Evolutionary conservation across 1,284 basidiomycete species (phyloP).

Genomic region (Ustilago xerochloae): DNA sequence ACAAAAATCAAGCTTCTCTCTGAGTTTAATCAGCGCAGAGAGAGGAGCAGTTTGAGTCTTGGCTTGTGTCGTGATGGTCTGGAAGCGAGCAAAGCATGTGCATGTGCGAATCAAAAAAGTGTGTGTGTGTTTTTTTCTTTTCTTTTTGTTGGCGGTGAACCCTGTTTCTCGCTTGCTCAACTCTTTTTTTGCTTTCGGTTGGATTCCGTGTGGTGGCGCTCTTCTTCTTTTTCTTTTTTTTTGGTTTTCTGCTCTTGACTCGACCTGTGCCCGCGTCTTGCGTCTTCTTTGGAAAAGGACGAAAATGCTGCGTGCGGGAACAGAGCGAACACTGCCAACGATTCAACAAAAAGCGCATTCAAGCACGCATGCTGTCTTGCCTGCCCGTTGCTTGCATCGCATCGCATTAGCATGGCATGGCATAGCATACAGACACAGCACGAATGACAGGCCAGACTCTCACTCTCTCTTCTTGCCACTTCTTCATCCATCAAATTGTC

Average conservation of each 20-base stretch:
- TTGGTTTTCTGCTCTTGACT: not conserved
- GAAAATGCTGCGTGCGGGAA: not conserved
- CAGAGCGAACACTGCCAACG: too few species aligned
- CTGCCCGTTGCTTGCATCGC: not conserved
- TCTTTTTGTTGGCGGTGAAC: too few species aligned
- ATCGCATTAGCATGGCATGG: not conserved
- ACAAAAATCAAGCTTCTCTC: not conserved
- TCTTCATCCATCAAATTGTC: not conserved
- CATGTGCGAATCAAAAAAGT: too few species aligned
- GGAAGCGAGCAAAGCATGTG: not conserved
- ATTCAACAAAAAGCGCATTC: too few species aligned
- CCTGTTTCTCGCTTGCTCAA: not conserved
- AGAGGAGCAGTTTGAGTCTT: not conserved
- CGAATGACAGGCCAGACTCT: slow-evolving; percentile 5
- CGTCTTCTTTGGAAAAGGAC: slow-evolving; percentile 1
- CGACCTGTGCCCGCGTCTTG: not conserved
- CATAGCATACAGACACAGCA: not conserved
- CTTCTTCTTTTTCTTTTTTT: not conserved
- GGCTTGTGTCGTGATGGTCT: not conserved
- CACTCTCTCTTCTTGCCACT: not conserved
- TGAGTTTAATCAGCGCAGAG: not conserved
- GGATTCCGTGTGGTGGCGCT: not conserved
- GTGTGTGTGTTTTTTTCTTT: too few species aligned
- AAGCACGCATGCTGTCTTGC: too few species aligned
- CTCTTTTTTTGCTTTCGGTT: not conserved